A percentile compares a stretch with the other conserved stretches of the same genome.
phyloP scores from a whole-genome alignment of 2,329 filamentous ascomycete genomes.

The Clarireedia homoeocarpa region DNA sequence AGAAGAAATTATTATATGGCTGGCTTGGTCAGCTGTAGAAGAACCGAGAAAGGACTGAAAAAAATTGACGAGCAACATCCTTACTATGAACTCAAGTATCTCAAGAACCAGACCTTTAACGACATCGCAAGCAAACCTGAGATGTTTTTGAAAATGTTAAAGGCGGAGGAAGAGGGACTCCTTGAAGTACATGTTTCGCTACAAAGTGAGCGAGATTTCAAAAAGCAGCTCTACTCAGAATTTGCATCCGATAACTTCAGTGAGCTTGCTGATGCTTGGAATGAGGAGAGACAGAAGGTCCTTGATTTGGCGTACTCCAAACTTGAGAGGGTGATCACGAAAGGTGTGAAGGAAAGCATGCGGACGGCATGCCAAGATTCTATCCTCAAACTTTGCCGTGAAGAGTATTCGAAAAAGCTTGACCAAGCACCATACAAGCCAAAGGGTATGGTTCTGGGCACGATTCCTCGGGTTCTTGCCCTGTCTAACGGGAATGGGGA shows the following conservation, averaged over 20 bases:
- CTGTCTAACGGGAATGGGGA: slow-evolving; percentile 80
- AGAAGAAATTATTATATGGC: slow-evolving; percentile 75
- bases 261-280: slow-evolving; percentile 92
- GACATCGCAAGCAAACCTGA: slow-evolving; percentile 80
- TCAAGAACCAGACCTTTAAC: slow-evolving; percentile 77
- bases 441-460: slow-evolving; percentile 84
- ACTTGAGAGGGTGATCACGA: slow-evolving; percentile 75
- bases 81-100: slow-evolving; percentile 96
- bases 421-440: slow-evolving; percentile 96
- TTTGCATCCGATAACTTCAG: slow-evolving; percentile 95
- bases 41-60: slow-evolving; percentile 88
- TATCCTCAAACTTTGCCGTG: slow-evolving; percentile 78
- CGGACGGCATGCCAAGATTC: slow-evolving; percentile 91
- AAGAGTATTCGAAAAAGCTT: slow-evolving; percentile 80
- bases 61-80: slow-evolving; percentile 93
- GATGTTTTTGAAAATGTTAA: slow-evolving; percentile 93
- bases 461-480: slow-evolving; percentile 76
- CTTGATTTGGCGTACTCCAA: slow-evolving; percentile 75
- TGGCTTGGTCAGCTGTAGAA: slow-evolving; percentile 76
- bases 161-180: slow-evolving; percentile 88
- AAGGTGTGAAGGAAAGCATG: slow-evolving; percentile 90
- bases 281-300: slow-evolving; percentile 76
- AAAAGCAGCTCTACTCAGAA: slow-evolving; percentile 66
- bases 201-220: slow-evolving; percentile 68
- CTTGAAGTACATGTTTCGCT: slow-evolving; percentile 78